Base-by-base conservation (phyloP, 257 asterid species). In the Solanum pennellii region DNA sequence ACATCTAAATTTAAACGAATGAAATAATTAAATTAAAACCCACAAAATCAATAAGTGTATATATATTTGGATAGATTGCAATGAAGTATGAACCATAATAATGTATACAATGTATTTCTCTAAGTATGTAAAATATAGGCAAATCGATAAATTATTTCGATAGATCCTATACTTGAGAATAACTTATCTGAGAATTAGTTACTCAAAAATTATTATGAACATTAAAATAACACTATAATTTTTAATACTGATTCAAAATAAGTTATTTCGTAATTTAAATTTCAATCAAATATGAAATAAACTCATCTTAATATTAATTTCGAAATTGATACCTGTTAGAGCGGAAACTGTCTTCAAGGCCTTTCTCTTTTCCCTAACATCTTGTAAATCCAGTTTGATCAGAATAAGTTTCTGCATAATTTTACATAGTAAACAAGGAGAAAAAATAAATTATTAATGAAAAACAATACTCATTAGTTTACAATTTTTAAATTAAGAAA, bases 261-360 rank as follows among this genome's bases (percentile, higher is more conserved):
- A 52, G 23, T 52, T 52, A 52, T 16, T 52, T 52, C 62, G 23
- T 52, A 16, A 16, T 16, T 16, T 52, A 14, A 13, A 14, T 14
- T 5, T 47, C 20, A 47, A 47, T 14, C 20, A 47, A 47, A 52
- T 16, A 16, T 52, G 0, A 52, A 52, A 52, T 52, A 52, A 52
- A 52, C 10, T 52, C 4, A 52, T 52, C 9, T 6, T 16, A 52
- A 52, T 52, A 2, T 52, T 52, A 52, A 52, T 16, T 52, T 52
- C 23, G 3, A 52, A 7, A 16, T 16, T 16, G 23, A 52, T 52
- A 52, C 97, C 97, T 86, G 97, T 44, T 37, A 93, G 92, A 7
- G 94, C 42, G 25, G 95, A 21, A 76, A 91, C 97, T 21, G 94
- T 94, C 86, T 94, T 94, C 91, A 94, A 86, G 89, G 93, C 97